Evolutionary conservation across 2,329 filamentous ascomycete genomes (phyloP), one percentile per base, ranked within the genome.

Genomic region (Claviceps spartinae): DNA sequence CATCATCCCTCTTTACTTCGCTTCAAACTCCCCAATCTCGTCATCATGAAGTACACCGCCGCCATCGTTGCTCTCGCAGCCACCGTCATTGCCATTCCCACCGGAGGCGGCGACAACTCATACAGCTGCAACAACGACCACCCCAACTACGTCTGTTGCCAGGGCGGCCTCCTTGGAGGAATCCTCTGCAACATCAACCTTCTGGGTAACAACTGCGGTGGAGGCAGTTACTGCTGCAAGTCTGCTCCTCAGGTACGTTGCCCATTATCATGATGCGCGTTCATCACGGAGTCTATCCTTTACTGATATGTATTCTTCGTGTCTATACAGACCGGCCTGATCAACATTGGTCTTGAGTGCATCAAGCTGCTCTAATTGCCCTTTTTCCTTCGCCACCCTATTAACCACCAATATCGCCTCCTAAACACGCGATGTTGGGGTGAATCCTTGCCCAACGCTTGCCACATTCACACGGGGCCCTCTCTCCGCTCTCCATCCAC

Each of bases 21-120:
- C 20, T 14, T 22, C 16, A 14, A 9, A 22, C 16, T 1, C 3
- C 30, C 37, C 44, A 44, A 34, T 34, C 9, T 22, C 44, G 41
- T 22, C 41, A 54, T 44, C 3, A 54, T 54, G 53, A 54, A 54
- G 53, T 52, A 14, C 47, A 22, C 47, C 13, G 8, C 47, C 44
- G 53, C 38, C 43, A 16, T 54, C 24, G 13, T 47, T 26, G 50
- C 47, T 30, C 49, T 54, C 8, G 53, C 50, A 14, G 50, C 53
- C 37, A 18, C 47, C 36, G 52, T 14, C 36, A 22, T 43, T 0
- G 53, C 53, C 37, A 50, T 14, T 43, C 53, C 53, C 20, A 50
- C 34, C 41, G 16, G 9, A 9, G n/a, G n/a, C 38, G 2, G 8
- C 24, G 42, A 5, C 20, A 5, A 4, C 20, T 1, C 4, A n/a